phyloP scores from a whole-genome alignment of 352 stramenopile genomes.

The Phytopythium helicoides region DNA sequence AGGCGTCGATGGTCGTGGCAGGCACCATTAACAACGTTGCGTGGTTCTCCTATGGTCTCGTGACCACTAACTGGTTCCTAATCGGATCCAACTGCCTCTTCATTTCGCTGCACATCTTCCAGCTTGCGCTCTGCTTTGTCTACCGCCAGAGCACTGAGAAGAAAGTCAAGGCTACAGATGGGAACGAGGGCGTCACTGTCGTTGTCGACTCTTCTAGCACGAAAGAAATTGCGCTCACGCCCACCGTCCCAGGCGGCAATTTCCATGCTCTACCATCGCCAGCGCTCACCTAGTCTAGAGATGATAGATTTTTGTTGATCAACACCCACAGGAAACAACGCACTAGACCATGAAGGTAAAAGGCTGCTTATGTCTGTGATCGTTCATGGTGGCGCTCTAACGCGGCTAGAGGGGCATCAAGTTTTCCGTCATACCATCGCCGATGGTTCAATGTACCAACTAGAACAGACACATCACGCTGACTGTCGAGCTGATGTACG shows the following conservation, averaged over 20 bases:
- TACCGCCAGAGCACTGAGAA: conserved; percentile 15
- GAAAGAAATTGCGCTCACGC: not conserved
- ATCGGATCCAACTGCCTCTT: conserved; percentile 41
- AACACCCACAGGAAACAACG: no score
- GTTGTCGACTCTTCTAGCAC: not conserved
- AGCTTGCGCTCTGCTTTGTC: conserved; percentile 30
- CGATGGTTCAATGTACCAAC: no score
- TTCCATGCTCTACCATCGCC: no score
- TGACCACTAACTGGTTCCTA: conserved; percentile 55
- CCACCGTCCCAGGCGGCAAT: no score
- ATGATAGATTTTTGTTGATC: no score
- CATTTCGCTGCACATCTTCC: conserved; percentile 27
- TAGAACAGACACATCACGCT: conserved; percentile 1
- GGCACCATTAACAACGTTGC: conserved; percentile 47
- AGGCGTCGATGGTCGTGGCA: conserved; percentile 29
- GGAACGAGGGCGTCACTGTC: not conserved
- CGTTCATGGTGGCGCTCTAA: no score
- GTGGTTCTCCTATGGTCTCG: conserved; percentile 43
- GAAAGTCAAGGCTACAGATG: not conserved
- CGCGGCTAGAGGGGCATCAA: no score
- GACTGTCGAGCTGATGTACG: conserved; percentile 3
- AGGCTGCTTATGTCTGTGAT: no score
- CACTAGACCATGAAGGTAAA: no score
- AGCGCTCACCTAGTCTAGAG: no score
- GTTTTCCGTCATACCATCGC: no score